Base-by-base conservation (phyloP, 2,329 filamentous ascomycete genomes). In the Lachnum nothofagi region DNA sequence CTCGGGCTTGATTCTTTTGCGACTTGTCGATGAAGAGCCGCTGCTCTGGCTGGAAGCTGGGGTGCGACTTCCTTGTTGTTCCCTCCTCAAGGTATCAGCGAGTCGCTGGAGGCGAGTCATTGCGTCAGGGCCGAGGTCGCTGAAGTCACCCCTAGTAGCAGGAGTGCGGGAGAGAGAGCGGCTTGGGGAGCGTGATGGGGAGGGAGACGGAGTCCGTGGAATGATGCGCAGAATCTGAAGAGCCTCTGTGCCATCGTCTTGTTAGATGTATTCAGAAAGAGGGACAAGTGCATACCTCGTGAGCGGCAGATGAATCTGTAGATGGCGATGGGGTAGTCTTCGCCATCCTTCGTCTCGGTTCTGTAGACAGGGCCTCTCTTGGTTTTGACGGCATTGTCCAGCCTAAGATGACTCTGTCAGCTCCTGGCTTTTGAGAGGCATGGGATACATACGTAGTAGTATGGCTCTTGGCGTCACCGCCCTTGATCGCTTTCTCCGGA, bases 221-320 rank as follows among this genome's bases (percentile, higher is more conserved):
- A 62, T 56, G 31, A 62, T 40, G 20, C 58, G 45, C 16, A 57
- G 48, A 23, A 53, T 37, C n/a, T 58, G 44, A 3, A 60, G 51
- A n/a, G 50, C 57, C 23, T 58, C 57, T 60, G 25, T 16, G 6
- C 5, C n/a, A 14, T 5, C 27, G 17, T 12, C 12, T 51, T 12
- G 17, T 39, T 17, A 12, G 29, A 25, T 14, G 37, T n/a, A n/a
- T n/a, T n/a, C n/a, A 16, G 10, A n/a, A 17, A 12, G 23, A 16
- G 10, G 23, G 5, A n/a, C 6, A 41, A 22, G 22, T 19, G 19
- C 7, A 33, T 46, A 60, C 60, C 52, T 31, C 49, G 41, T n/a
- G 53, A 53, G 2, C 62, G 56, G 24, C 63, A 64, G 9, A 58
- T 56, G 49, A 64, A 64, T 9, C 22, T 45, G 42, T 59, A 62